phyloP scores from a whole-genome alignment of 192 early-diverging fungal species.

The Funneliformis geosporum region DNA sequence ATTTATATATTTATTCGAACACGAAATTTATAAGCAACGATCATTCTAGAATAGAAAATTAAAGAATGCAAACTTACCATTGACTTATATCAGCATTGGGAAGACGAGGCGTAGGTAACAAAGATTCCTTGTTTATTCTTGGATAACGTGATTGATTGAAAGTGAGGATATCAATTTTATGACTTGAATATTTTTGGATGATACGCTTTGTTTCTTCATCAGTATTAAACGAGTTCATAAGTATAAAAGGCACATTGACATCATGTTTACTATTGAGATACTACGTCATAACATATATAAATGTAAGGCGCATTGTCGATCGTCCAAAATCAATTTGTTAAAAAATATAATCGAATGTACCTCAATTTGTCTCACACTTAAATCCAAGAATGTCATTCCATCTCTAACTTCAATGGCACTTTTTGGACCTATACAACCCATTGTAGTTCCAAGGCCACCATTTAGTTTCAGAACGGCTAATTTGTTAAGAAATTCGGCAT shows the following conservation, averaged over 20 bases:
- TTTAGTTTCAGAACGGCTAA: conserved; percentile 99
- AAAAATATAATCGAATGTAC: conserved; percentile 39
- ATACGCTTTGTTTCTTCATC: conserved; percentile 96
- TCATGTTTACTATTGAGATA: conserved; percentile 88
- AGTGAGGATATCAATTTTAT: conserved; percentile 91
- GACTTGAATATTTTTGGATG: conserved; percentile 95
- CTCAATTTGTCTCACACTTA: conserved; percentile 98
- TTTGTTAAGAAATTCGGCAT: conserved; percentile 72
- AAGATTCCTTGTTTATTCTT: conserved; percentile 89
- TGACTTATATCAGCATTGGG: conserved; percentile 68
- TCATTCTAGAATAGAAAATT: too few relatives aligned
- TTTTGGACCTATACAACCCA: conserved; percentile 99
- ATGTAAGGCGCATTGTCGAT: too few relatives aligned
- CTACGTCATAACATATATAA: conserved; percentile 39
- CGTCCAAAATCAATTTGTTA: too few relatives aligned
- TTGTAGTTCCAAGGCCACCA: conserved; percentile 98
- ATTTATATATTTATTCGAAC: too few relatives aligned
- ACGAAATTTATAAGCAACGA: too few relatives aligned
- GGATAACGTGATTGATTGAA: conserved; percentile 98
- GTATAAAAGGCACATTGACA: conserved; percentile 92
- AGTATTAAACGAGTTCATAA: conserved; percentile 99
- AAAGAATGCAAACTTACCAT: conserved; percentile 48
- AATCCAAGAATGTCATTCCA: conserved; percentile 97
- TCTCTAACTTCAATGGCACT: conserved; percentile 98
- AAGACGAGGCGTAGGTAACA: conserved; percentile 77